Percentiles rank a stretch among this genome's conserved stretches.
Evolutionary conservation across 345 rosid species (phyloP).

Genomic region (Tarenaya hassleriana): DNA sequence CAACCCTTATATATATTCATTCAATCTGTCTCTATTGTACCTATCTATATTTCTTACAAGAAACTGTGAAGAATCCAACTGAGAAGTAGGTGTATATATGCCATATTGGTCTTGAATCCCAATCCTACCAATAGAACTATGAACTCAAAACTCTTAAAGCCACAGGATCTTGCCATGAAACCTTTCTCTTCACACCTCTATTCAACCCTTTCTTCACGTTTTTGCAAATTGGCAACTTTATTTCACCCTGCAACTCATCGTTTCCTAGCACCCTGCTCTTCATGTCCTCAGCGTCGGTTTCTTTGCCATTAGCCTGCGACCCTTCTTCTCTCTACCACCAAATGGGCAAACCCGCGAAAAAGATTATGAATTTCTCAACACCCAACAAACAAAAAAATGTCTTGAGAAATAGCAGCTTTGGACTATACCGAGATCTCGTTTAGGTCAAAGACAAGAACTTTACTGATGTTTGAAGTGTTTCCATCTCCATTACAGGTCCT

Average conservation of each 20-base stretch:
- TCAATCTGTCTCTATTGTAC: too few species aligned
- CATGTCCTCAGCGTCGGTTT: conserved; percentile 35
- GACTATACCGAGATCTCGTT: conserved; percentile 80
- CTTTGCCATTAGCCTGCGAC: conserved; percentile 32
- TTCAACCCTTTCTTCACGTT: conserved; percentile 44
- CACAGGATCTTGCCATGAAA: conserved; percentile 92
- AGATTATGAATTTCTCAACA: not conserved
- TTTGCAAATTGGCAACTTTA: conserved; percentile 53
- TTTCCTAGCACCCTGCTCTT: conserved; percentile 32
- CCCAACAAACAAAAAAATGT: not conserved
- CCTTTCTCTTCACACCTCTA: conserved; percentile 74
- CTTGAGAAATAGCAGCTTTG: not conserved
- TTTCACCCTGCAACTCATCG: conserved; percentile 43
- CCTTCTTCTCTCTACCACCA: conserved; percentile 70
- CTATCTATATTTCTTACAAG: too few species aligned
- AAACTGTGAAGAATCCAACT: not conserved
- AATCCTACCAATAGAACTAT: conserved; percentile 13
- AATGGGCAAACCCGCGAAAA: conserved; percentile 15
- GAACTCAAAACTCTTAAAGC: conserved; percentile 62
- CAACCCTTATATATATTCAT: conserved; percentile 24
- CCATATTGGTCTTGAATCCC: conserved; percentile 17
- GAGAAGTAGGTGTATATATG: conserved; percentile 22
- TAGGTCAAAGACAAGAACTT: conserved; percentile 58
- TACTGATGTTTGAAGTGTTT: conserved; percentile 33
- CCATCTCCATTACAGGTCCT: conserved; percentile 27